Evolutionary conservation across 2,329 filamentous ascomycete species (phyloP).

Genomic region (Myriosclerotinia duriaeana): DNA sequence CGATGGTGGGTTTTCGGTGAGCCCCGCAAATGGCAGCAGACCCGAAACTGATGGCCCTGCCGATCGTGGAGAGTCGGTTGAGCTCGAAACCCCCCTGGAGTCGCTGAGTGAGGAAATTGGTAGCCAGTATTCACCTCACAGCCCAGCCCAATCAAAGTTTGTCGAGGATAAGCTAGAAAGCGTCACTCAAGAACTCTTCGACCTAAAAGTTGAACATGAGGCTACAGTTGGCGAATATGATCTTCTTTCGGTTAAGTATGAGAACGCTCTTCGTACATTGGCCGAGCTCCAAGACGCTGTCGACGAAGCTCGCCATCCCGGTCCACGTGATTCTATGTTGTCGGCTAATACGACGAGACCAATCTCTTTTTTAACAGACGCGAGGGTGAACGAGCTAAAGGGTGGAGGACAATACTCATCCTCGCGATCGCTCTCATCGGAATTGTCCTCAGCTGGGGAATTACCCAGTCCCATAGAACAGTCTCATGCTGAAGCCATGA

Average conservation of each 20-base stretch:
- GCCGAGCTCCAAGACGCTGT: constrained; percentile 82
- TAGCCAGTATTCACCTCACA: constrained; percentile 49
- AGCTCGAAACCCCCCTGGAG: constrained; percentile 40
- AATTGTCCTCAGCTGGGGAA: constrained; percentile 84
- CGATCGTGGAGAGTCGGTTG: constrained; percentile 42
- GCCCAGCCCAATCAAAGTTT: constrained; percentile 77
- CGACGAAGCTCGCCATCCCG: constrained; percentile 69
- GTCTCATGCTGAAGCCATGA: constrained; percentile 58
- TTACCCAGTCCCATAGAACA: constrained; percentile 65
- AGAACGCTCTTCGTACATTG: constrained; percentile 78
- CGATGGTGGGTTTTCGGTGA: constrained; percentile 28
- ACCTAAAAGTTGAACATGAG: constrained; percentile 89
- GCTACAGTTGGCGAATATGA: constrained; percentile 78
- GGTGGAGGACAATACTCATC: constrained; percentile 68
- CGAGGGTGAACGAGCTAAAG: constrained; percentile 68
- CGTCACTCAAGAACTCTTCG: constrained; percentile 87
- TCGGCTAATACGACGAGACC: constrained; percentile 58
- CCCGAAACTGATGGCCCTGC: constrained; percentile 39
- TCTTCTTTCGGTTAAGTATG: constrained; percentile 81
- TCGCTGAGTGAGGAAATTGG: constrained; percentile 40
- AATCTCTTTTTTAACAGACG: constrained; percentile 81
- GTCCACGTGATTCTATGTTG: constrained; percentile 53
- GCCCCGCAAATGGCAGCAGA: constrained; percentile 29
- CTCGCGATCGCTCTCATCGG: constrained; percentile 89
- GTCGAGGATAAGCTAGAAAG: constrained; percentile 90